Evolutionary conservation across 2,329 filamentous ascomycete species (phyloP), one percentile per base, ranked within the genome.

Genomic region (Aspergillus nomiae): DNA sequence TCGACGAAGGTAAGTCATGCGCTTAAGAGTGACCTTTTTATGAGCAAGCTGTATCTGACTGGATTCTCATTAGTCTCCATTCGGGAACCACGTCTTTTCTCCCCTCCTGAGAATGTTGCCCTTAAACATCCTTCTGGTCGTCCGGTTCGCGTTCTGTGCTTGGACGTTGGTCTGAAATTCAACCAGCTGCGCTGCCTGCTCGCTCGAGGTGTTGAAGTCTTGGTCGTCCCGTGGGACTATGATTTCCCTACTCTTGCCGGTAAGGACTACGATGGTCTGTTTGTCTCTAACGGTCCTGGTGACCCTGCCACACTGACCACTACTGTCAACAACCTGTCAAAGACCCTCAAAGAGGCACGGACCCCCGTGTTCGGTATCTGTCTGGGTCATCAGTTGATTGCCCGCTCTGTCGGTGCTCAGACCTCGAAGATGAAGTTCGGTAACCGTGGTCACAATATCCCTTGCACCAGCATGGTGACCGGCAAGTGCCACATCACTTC

Each of bases 341-440:
- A 87, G 61, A 90, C 91, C 34, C 85, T 97, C 78, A 83, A 90
- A 69, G 90, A 92, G 77, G 92, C 90, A 70, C 87, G 89, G 70
- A 94, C 89, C 9, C 94, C 94, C 8, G 90, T 98, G 66, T 97
- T 98, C 70, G 94, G 94, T 83, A 98, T 98, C 76, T 98, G 94
- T 83, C 82, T 98, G 71, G 94, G 94, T 62, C 94, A 98, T 78
- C 94, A 98, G 81, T 85, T 98, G 70, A 88, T 98, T 58, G 93
- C 94, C 59, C 87, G 93, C 71, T 93, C 94, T 62, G 89, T 93
- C 36, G 94, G 94, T 60, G 94, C 94, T 54, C 85, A 85, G 54
- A 98, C 95, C 0, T 80, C 86, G 73, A 99, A 99, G 85, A 96
- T 99, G 92, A 98, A 98, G 86, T 99, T 97, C 74, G 95, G 95